Conservation (phyloP, 1,284 basidiomycete genomes). For the Ustilago sp. region DNA sequence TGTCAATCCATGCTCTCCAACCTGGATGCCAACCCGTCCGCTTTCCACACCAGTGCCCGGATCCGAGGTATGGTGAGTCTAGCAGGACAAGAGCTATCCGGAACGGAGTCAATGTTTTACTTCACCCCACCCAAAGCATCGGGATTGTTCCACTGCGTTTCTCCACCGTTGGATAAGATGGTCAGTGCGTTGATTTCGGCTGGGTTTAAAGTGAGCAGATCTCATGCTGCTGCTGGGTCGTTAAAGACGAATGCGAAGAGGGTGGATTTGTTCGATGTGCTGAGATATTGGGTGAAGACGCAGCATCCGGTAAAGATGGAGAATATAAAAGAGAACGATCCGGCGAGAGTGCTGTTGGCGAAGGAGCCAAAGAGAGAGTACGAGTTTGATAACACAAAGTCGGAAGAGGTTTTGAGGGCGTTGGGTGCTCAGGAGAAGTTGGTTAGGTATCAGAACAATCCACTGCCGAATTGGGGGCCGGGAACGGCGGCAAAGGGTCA, state of each 20-base stretch:
- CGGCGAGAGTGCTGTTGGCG: slow-evolving; percentile 76
- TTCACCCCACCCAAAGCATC: slow-evolving; percentile 87
- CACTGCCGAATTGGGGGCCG: slow-evolving; percentile 91
- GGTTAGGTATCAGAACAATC: slow-evolving; percentile 88
- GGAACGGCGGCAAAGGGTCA: slow-evolving; percentile 67
- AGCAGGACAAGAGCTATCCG: slow-evolving; percentile 82
- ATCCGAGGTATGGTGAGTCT: slow-evolving; percentile 97
- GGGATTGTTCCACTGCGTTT: slow-evolving; percentile 80
- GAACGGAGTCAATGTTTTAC: slow-evolving; percentile 78
- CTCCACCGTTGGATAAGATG: slow-evolving; percentile 50
- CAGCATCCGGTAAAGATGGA: slow-evolving; percentile 83
- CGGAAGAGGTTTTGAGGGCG: slow-evolving; percentile 32
- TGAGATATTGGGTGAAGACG: slow-evolving; percentile 79
- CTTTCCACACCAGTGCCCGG: slow-evolving; percentile 81
- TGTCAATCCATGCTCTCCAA: slow-evolving; percentile 81
- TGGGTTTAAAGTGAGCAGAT: slow-evolving; percentile 85
- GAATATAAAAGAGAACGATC: slow-evolving; percentile 73
- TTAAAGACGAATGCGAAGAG: slow-evolving; percentile 88
- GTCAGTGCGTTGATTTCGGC: slow-evolving; percentile 89
- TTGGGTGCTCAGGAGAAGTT: slow-evolving; percentile 37
- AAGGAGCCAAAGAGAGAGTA: slow-evolving; percentile 71
- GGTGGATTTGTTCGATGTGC: slow-evolving; percentile 82
- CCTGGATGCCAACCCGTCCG: slow-evolving; percentile 73
- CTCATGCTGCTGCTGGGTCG: slow-evolving; percentile 87
- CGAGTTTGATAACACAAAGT: slow-evolving; percentile 47